phyloP scores from a whole-genome alignment of 495 filamentous ascomycete species.

The Trichocladium uniseriatum region DNA sequence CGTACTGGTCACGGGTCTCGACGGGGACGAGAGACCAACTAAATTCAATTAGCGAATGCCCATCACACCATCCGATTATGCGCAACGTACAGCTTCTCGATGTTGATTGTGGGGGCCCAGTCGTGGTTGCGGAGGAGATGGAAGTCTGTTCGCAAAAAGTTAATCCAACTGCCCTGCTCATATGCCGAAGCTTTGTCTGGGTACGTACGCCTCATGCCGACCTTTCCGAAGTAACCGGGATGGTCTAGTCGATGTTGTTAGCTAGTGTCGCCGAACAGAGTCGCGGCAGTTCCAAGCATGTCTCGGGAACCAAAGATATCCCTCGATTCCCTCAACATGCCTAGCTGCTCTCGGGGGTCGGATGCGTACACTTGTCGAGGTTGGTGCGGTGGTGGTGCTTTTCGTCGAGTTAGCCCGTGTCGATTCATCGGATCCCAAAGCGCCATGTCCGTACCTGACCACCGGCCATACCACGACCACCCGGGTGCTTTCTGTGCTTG shows the following conservation, averaged over 20 bases:
- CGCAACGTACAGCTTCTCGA: constrained; percentile 27
- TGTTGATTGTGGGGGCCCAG: constrained; percentile 30
- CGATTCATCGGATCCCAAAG: neutral
- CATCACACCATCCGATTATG: neutral
- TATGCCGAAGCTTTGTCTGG: neutral
- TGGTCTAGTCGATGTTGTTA: constrained; percentile 24
- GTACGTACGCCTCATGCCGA: constrained; percentile 28
- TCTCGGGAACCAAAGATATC: neutral
- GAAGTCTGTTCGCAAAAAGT: constrained; percentile 17
- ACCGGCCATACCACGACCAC: constrained; percentile 35
- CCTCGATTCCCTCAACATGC: neutral
- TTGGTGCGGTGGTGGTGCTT: constrained; percentile 32
- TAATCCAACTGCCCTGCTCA: neutral
- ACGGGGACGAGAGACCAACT: constrained; percentile 29
- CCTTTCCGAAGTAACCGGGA: constrained; percentile 33
- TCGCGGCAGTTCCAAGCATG: constrained; percentile 3
- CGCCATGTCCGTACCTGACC: constrained; percentile 24
- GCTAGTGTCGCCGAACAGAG: constrained; percentile 1
- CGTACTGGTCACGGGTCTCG: constrained; percentile 28
- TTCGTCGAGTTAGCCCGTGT: constrained; percentile 21
- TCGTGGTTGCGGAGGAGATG: constrained; percentile 29
- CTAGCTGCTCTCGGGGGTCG: constrained; percentile 2
- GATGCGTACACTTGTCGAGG: constrained; percentile 29
- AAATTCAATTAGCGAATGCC: neutral
- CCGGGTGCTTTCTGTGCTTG: constrained; percentile 33